A percentile compares a stretch with the other conserved stretches of the same genome.
These are phyloP conservation scores for Podospora appendiculata DNA, from an alignment of 495 filamentous ascomycete genomes.

Conservation along the genomic window DNA sequence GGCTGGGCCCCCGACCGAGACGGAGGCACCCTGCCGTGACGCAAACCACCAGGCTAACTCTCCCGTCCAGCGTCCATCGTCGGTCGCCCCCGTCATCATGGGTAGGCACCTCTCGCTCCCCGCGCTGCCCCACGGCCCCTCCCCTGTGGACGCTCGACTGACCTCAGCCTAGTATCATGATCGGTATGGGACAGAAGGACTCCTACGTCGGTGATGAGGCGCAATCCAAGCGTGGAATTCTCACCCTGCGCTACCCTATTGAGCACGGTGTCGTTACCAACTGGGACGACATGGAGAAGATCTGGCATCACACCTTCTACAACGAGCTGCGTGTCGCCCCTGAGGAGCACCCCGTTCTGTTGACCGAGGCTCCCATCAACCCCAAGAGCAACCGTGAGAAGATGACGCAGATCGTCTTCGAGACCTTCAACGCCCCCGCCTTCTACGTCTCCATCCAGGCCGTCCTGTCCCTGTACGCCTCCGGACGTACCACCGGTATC, in stretches of 20 bases:
- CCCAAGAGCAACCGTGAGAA: constrained; percentile 99
- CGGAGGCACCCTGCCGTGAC: background rate
- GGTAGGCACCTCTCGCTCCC: constrained; percentile 53
- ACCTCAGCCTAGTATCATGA: constrained; percentile 80
- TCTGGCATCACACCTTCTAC: constrained; percentile 99
- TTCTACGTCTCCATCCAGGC: constrained; percentile 99
- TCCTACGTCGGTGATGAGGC: constrained; percentile 99
- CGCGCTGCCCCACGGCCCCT: background rate
- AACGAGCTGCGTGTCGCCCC: constrained; percentile 99
- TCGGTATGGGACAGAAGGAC: constrained; percentile 99
- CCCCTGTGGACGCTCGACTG: constrained; percentile 2
- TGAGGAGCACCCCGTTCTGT: constrained; percentile 98
- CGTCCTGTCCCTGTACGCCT: constrained; percentile 97
- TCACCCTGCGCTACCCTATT: constrained; percentile 97
- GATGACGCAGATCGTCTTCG: constrained; percentile 99
- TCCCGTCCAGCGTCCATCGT: constrained; percentile 81
- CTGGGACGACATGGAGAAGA: constrained; percentile 99
- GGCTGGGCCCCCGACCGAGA: constrained; percentile 3
- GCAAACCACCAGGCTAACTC: constrained; percentile 10
- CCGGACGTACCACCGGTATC: constrained; percentile 99
- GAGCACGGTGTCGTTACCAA: constrained; percentile 99
- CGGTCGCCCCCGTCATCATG: constrained; percentile 99
- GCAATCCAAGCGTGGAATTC: constrained; percentile 98
- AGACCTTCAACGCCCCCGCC: constrained; percentile 99
- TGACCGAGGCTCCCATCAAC: constrained; percentile 99